Evolutionary conservation across 2,329 filamentous ascomycete species (phyloP).

Genomic region (Sclerotinia trifoliorum): DNA sequence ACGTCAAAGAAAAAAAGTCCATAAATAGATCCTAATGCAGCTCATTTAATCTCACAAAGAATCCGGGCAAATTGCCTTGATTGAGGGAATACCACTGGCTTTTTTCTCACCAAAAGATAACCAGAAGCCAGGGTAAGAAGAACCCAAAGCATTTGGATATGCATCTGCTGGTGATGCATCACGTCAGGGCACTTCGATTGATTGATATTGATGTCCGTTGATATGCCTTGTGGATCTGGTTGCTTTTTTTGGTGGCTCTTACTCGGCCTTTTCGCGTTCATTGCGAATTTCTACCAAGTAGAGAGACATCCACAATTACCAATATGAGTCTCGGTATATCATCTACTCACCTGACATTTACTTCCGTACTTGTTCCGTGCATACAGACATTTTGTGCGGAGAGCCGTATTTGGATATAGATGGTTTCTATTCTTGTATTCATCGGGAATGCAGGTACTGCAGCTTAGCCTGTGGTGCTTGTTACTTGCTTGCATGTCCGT

Average conservation of each 20-base stretch:
- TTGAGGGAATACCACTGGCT: constrained; percentile 5
- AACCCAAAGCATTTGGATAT: background rate
- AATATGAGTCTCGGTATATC: background rate
- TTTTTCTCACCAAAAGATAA: background rate
- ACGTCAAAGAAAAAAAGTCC: background rate
- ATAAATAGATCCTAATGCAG: constrained; percentile 22
- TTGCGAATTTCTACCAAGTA: background rate
- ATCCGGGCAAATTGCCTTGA: constrained; percentile 12
- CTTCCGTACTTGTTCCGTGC: background rate
- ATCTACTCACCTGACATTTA: background rate
- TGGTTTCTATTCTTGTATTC: constrained; percentile 13
- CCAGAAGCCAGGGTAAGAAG: background rate
- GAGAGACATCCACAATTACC: background rate
- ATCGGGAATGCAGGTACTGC: constrained; percentile 17
- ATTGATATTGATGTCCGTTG: background rate
- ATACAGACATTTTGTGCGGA: constrained; percentile 9
- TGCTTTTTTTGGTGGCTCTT: background rate
- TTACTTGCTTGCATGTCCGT: constrained; percentile 10
- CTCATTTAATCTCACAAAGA: constrained; percentile 17
- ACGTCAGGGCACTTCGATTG: background rate
- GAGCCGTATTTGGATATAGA: constrained; percentile 3
- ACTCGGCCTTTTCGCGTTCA: background rate
- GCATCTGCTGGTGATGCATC: background rate
- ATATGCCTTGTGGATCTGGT: constrained; percentile 2
- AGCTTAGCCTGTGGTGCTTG: constrained; percentile 11